Percentiles rank a stretch among this genome's conserved stretches.
phyloP scores from a whole-genome alignment of 768 basidiomycete species.

The button mushroom (Agaricus bisporus) region DNA sequence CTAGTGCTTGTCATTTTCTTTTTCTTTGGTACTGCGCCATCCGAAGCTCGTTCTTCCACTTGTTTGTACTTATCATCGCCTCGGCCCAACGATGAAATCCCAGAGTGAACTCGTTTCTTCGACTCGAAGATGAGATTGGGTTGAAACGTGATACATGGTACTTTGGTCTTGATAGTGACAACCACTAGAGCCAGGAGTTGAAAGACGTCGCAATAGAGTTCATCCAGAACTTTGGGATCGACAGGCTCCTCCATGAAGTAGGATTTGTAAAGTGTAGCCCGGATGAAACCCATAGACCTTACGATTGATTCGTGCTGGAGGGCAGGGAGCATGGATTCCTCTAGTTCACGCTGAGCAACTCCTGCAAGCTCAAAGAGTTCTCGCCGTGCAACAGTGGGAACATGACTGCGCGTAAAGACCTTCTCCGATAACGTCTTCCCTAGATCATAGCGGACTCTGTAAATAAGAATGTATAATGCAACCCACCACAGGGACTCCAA shows the following conservation, averaged over 20 bases:
- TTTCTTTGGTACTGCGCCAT: too few relatives aligned
- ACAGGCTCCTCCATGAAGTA: background rate
- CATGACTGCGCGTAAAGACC: background rate
- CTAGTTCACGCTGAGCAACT: background rate
- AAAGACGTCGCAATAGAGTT: background rate
- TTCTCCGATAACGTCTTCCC: background rate
- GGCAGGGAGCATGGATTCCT: background rate
- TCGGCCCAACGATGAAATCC: background rate
- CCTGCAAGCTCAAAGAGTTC: background rate
- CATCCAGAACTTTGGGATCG: background rate
- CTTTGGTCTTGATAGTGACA: background rate
- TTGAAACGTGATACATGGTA: background rate
- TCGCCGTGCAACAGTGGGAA: background rate
- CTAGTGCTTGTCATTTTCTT: too few relatives aligned
- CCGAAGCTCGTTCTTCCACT: background rate
- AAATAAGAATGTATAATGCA: background rate
- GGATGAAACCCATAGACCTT: background rate
- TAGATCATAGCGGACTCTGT: background rate
- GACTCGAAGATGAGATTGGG: background rate
- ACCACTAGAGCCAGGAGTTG: background rate
- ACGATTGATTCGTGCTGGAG: background rate
- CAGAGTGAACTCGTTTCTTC: background rate
- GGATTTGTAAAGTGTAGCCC: background rate
- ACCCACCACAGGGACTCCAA: slow-evolving; percentile 9
- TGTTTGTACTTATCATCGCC: background rate